Evolutionary conservation across 2,329 filamentous ascomycete species (phyloP), one percentile per base, ranked within the genome.

Genomic region (Lanzia echinophila): DNA sequence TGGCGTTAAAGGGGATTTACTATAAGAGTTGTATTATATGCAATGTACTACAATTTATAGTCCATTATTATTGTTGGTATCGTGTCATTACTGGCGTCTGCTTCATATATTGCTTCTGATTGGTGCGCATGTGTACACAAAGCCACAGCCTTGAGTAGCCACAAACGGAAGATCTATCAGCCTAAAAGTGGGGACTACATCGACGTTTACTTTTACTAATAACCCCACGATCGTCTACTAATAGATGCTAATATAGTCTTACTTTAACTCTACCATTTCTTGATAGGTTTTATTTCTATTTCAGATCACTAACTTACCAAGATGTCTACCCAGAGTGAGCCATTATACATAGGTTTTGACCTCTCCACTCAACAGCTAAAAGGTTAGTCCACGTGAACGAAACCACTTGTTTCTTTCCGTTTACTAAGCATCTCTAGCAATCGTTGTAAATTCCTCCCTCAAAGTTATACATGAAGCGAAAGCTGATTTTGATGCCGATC

Each of bases 311-410:
- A 19, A 24, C 39, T 39, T 17, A 6, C 19, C 5, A 66, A 54
- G 43, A 74, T 75, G 70, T 63, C 70, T 45, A 62, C 67, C 31
- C 62, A 61, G 46, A 59, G 70, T 58, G 77, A 74, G 32, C 84
- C 87, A 17, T 75, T 95, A 57, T 96, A 95, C 68, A 78, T 96
- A 66, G 94, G 94, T 57, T 91, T 97, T 70, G 94, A 99, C 73
- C 84, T 97, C 56, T 96, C 91, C 42, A 97, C 94, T 55, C 94
- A 97, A 71, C 92, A 97, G 70, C 79, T 97, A 55, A 97, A 99
- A 79, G 91, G 89, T 83, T 71, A 60, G 67, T 34, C 22, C 24
- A 42, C 55, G 41, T 58, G 54, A 55, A 51, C 20, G 38, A 36
- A 55, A 44, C 53, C 41, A 12, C 49, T 42, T 6, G 20, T 28